Conservation (phyloP, 2,329 filamentous ascomycete species). For the Pseudogymnoascus sp. region DNA sequence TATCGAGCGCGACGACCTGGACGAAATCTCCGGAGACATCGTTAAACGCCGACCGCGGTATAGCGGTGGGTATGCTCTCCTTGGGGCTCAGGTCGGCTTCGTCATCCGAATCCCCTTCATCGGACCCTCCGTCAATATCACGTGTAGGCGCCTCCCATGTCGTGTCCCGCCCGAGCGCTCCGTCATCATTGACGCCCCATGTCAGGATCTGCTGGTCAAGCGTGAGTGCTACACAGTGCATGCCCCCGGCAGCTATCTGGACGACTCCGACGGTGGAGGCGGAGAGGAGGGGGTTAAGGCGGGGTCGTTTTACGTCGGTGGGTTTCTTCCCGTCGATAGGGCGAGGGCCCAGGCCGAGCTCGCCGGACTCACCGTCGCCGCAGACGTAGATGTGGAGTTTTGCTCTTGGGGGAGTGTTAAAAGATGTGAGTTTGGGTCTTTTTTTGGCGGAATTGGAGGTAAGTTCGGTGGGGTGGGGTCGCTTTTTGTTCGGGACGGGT, state of each 20-base stretch:
- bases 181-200: conserved; percentile 84
- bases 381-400: neutral
- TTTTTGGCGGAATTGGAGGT: neutral
- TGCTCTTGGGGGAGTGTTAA: neutral
- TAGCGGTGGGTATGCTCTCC: conserved; percentile 57
- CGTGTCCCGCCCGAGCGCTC: conserved; percentile 69
- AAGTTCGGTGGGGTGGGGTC: neutral
- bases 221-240: conserved; percentile 72
- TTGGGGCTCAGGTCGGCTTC: conserved; percentile 58
- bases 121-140: conserved; percentile 37
- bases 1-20: conserved; percentile 60
- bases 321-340: conserved; percentile 49
- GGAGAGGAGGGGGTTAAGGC: conserved; percentile 53
- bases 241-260: conserved; percentile 68
- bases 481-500: neutral
- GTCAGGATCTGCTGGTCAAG: conserved; percentile 73
- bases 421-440: neutral
- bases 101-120: conserved; percentile 30
- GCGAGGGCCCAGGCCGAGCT: conserved; percentile 69
- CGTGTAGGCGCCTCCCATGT: conserved; percentile 55
- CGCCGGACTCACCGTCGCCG: conserved; percentile 25
- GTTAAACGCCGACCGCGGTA: conserved; percentile 50
- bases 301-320: conserved; percentile 67
- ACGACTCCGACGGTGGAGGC: conserved; percentile 56
- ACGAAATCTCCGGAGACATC: neutral